A percentile compares a stretch with the other conserved stretches of the same genome.
phyloP scores from a whole-genome alignment of 2,329 filamentous ascomycete genomes.

The Ceratocystis alfenasii region DNA sequence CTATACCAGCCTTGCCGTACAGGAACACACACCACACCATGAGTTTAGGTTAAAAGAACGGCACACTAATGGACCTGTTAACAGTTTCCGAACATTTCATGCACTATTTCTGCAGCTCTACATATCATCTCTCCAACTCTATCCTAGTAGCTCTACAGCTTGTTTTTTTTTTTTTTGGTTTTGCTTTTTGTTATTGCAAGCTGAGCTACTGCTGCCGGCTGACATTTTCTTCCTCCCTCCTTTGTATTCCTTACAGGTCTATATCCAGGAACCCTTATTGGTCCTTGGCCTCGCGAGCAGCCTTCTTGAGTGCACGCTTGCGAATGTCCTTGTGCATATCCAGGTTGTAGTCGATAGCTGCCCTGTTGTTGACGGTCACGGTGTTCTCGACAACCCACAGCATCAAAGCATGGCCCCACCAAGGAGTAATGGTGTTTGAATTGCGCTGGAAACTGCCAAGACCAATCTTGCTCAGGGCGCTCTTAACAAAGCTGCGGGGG shows the following conservation, averaged over 20 bases:
- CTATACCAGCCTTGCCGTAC: no score
- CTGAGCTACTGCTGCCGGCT: not conserved
- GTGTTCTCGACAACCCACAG: constrained; percentile 64
- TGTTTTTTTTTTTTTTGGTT: not conserved
- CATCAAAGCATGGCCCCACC: constrained; percentile 83
- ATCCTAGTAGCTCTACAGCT: not conserved
- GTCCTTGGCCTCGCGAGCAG: constrained; percentile 69
- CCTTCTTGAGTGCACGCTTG: constrained; percentile 70
- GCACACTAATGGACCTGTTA: not conserved
- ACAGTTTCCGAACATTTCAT: no score
- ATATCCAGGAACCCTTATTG: constrained; percentile 8
- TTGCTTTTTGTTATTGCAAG: not conserved
- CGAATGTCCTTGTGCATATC: constrained; percentile 75
- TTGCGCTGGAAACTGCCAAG: constrained; percentile 61
- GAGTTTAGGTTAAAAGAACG: not conserved
- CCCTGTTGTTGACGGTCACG: constrained; percentile 37
- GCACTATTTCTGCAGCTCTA: no score
- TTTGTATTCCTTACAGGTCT: not conserved
- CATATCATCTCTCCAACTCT: no score
- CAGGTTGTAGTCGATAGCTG: constrained; percentile 41
- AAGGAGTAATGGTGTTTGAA: constrained; percentile 77
- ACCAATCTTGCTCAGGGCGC: constrained; percentile 70
- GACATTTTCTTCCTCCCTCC: not conserved
- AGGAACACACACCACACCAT: not conserved
- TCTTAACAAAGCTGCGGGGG: constrained; percentile 68